Conservation (phyloP, 73 alveolate species). For the Paramecium pentaurelia region DNA sequence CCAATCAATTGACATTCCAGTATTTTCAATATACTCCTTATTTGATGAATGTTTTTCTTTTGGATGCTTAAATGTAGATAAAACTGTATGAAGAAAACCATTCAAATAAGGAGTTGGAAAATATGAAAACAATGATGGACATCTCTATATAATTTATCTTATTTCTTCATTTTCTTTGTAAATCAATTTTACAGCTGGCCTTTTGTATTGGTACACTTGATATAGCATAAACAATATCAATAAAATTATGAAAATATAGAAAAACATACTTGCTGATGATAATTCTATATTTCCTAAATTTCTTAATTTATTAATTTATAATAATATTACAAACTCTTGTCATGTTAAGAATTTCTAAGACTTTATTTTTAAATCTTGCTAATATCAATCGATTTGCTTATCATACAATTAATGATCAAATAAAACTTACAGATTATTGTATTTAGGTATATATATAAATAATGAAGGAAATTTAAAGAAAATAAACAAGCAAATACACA, state of each 20-base stretch:
- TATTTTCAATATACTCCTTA: not conserved
- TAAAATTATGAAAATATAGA: not conserved
- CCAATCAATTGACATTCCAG: slow-evolving; percentile 18
- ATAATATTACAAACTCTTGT: not conserved
- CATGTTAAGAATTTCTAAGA: not conserved
- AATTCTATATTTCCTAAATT: not conserved
- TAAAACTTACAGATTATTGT: not conserved
- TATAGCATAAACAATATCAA: not conserved
- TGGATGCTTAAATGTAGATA: not conserved
- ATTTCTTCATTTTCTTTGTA: not conserved
- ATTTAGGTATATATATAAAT: not conserved
- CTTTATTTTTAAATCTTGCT: not conserved
- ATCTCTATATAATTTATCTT: not conserved
- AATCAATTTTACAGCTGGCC: not conserved
- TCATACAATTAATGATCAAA: not conserved
- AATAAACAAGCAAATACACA: not conserved
- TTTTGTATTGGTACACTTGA: not conserved
- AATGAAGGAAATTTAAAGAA: not conserved
- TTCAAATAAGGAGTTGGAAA: not conserved
- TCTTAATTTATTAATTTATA: not conserved
- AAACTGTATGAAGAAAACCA: slow-evolving; percentile 28
- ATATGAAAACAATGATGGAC: not conserved
- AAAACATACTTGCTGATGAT: not conserved
- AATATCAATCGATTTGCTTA: not conserved
- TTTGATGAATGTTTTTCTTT: not conserved